Base-by-base conservation (phyloP, 805 yeast species). In the Scheffersomyces ergatensis region DNA sequence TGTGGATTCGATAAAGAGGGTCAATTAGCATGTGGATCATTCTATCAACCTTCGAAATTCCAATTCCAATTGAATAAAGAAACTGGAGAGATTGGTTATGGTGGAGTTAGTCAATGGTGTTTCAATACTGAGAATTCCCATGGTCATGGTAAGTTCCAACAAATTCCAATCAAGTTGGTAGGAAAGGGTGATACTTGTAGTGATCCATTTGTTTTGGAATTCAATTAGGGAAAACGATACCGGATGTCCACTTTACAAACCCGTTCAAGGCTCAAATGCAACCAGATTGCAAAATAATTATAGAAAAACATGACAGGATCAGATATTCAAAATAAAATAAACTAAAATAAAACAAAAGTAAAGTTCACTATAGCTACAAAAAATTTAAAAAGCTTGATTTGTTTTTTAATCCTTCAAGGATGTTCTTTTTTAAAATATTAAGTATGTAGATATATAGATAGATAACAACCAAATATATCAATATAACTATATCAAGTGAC, bases 71-170 rank as follows among this genome's bases (percentile, higher is more conserved):
- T 67, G 47, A 76, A 78, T 34, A 65, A 68, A 26, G 67, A 62
- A 13, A 63, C 71, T 1, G 67, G 73, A 3, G 55, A 53, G 19
- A 50, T 87, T 7, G 73, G 78, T 2, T 83, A 77, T 54, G 87
- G 88, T 4, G 90, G 89, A 3, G 66, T 67, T 14, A 62, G 62
- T 17, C 55, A 67, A 21, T 85, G 95, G 89, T 76, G 83, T 42
- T 78, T 85, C 29, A 50, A 46, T 23, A 33, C 57, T 16, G 75
- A 73, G 2, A 60, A 56, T 8, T 38, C 44, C n/a, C 51, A 49
- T 37, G 60, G 60, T 2, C 49, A 48, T 26, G 62, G 62, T 3
- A 50, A 47, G 39, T 53, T 45, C 27, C 41, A 45, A 16, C 62
- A 57, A 38, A 44, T 47, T 14, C 62, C 62, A 9, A 39, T 57